A percentile compares a stretch with the other conserved stretches of the same genome.
phyloP scores from a whole-genome alignment of 2,329 filamentous ascomycete genomes.

The Ceratocystis albifundus region DNA sequence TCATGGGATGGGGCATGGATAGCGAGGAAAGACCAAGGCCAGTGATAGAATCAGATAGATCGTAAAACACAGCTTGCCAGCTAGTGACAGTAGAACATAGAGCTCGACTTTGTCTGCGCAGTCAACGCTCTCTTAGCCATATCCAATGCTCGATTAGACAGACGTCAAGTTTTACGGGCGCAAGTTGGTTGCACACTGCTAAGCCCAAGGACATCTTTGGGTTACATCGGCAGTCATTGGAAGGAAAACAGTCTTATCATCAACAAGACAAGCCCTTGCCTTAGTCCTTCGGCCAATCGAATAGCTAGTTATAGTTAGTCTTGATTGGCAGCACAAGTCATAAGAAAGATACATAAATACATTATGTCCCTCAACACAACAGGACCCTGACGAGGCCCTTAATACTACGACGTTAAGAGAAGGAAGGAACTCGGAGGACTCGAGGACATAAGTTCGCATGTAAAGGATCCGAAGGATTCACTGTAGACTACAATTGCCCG shows the following conservation, averaged over 20 bases:
- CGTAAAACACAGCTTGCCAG: background rate
- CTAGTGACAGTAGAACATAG: background rate
- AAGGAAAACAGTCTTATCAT: too few species aligned
- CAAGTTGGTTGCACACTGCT: slow-evolving; percentile 8
- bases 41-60: background rate
- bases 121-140: background rate
- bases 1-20: slow-evolving; percentile 1
- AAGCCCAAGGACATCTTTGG: background rate
- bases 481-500: too few species aligned
- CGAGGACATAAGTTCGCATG: slow-evolving; percentile 9
- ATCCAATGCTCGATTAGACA: background rate
- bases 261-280: too few species aligned
- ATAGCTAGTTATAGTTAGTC: too few species aligned
- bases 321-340: too few species aligned
- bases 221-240: slow-evolving; percentile 3
- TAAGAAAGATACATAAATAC: too few species aligned
- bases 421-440: background rate
- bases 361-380: too few species aligned
- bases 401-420: background rate
- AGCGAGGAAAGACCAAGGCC: background rate
- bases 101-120: background rate
- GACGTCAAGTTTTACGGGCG: slow-evolving; percentile 9
- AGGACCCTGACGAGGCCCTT: too few species aligned
- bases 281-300: too few species aligned
- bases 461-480: background rate